These are phyloP conservation scores for Camelina sativa DNA, from an alignment of 345 rosid species.

Conservation along the genomic window DNA sequence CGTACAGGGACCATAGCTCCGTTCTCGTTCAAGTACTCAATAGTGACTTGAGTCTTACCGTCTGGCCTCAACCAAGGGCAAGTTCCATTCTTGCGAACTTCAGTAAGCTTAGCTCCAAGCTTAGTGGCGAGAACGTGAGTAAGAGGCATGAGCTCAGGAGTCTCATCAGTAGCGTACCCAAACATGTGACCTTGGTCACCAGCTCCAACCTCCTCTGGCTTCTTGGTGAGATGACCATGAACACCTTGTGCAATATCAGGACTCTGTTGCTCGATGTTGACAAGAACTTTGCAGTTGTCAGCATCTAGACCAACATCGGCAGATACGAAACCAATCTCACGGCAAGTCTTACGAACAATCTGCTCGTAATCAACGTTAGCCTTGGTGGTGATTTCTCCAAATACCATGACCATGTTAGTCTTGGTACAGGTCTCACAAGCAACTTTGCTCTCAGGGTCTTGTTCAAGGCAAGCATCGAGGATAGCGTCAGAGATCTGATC, in stretches of 20 bases:
- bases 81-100: constrained; percentile 60
- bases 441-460: constrained; percentile 77
- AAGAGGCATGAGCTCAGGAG: constrained; percentile 74
- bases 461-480: constrained; percentile 70
- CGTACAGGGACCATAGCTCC: constrained; percentile 52
- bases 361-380: constrained; percentile 70
- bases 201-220: constrained; percentile 73
- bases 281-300: constrained; percentile 68
- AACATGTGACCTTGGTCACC: constrained; percentile 87
- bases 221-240: constrained; percentile 70
- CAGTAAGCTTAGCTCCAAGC: constrained; percentile 77
- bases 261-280: constrained; percentile 75
- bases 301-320: constrained; percentile 71
- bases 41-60: constrained; percentile 51
- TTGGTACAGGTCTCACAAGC: constrained; percentile 81
- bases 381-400: constrained; percentile 76
- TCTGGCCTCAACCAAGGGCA: constrained; percentile 49
- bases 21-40: constrained; percentile 47
- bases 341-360: constrained; percentile 74
- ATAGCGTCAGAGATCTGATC: constrained; percentile 77
- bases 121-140: constrained; percentile 75
- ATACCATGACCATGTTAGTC: constrained; percentile 84
- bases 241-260: constrained; percentile 81
- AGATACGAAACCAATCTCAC: constrained; percentile 62
- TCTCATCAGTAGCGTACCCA: constrained; percentile 77